Evolutionary conservation across 208 protist species (phyloP).

Genomic region (Wallacemonas sp.): DNA sequence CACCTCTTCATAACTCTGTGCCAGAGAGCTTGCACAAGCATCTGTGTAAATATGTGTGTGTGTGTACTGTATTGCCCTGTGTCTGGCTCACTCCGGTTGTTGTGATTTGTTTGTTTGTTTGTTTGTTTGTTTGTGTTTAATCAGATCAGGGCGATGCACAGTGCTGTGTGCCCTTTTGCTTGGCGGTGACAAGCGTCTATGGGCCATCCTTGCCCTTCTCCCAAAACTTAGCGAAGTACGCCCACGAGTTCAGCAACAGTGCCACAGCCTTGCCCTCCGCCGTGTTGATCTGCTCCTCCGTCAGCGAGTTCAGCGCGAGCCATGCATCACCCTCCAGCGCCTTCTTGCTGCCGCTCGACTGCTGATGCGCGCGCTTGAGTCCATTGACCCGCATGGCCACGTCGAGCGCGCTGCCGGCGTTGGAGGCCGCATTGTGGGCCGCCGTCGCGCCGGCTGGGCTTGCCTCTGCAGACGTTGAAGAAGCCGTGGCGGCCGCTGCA

Average conservation of each 20-base stretch:
- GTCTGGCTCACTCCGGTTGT: too few relatives aligned
- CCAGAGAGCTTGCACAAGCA: too few relatives aligned
- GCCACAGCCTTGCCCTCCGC: conserved; percentile 89
- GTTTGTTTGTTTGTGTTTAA: too few relatives aligned
- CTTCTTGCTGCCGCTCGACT: conserved; percentile 55
- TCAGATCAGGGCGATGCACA: too few relatives aligned
- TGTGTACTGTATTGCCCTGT: too few relatives aligned
- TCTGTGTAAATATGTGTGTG: too few relatives aligned
- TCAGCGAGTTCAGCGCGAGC: conserved; percentile 72
- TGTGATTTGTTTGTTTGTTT: too few relatives aligned
- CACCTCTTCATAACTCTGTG: too few relatives aligned
- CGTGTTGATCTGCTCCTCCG: conserved; percentile 83
- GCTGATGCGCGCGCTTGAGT: conserved; percentile 81
- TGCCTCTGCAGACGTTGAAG: conserved; percentile 8
- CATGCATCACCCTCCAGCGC: conserved; percentile 70
- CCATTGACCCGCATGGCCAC: conserved; percentile 90
- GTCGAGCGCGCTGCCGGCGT: conserved; percentile 65
- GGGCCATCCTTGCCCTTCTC: conserved; percentile 86
- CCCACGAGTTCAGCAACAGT: conserved; percentile 89
- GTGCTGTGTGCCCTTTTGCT: too few relatives aligned
- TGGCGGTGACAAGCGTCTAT: neutral
- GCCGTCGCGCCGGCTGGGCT: conserved; percentile 6
- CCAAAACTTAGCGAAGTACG: conserved; percentile 92
- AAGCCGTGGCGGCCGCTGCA: conserved; percentile 2
- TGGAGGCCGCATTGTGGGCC: conserved; percentile 2